Percentiles rank a stretch among this genome's conserved stretches.
Conservation (phyloP, 2,329 filamentous ascomycete species). For the Aspergillus sp. region DNA sequence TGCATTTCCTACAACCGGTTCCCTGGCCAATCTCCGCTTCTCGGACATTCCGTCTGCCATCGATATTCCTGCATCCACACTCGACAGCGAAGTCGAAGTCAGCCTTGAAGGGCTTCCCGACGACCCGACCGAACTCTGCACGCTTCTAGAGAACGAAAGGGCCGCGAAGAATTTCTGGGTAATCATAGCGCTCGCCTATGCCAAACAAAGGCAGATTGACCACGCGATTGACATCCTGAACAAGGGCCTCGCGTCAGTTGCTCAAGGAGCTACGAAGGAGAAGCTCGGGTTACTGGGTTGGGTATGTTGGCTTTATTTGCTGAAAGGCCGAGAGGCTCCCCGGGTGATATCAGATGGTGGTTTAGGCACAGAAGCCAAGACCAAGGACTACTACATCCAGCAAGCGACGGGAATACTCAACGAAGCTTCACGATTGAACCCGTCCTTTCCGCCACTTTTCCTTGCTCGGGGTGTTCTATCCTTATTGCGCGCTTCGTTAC, state of each 20-base stretch:
- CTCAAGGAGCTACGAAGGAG: constrained; percentile 71
- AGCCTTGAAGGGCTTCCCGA: constrained; percentile 88
- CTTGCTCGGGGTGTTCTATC: constrained; percentile 87
- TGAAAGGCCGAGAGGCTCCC: constrained; percentile 81
- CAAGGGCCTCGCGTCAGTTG: constrained; percentile 71
- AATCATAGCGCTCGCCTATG: constrained; percentile 94
- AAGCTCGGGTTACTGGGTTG: constrained; percentile 81
- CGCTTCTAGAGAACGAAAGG: constrained; percentile 89
- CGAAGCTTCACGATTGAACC: constrained; percentile 91
- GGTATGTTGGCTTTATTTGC: constrained; percentile 86
- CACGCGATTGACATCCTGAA: constrained; percentile 71
- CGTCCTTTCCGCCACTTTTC: constrained; percentile 85
- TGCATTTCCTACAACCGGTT: constrained; percentile 28
- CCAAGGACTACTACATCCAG: constrained; percentile 90
- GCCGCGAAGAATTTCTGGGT: constrained; percentile 95
- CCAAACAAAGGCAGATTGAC: constrained; percentile 91
- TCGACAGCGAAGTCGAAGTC: constrained; percentile 78
- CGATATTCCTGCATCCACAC: constrained; percentile 63
- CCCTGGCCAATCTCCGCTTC: constrained; percentile 51
- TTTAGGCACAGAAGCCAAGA: constrained; percentile 71
- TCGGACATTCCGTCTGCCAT: constrained; percentile 63
- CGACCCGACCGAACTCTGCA: constrained; percentile 92
- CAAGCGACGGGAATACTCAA: constrained; percentile 89
- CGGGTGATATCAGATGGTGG: constrained; percentile 65
- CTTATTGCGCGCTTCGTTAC: constrained; percentile 81